These are phyloP conservation scores for Lichina pygmaea DNA, from an alignment of 495 filamentous ascomycete species.

Conservation along the genomic window DNA sequence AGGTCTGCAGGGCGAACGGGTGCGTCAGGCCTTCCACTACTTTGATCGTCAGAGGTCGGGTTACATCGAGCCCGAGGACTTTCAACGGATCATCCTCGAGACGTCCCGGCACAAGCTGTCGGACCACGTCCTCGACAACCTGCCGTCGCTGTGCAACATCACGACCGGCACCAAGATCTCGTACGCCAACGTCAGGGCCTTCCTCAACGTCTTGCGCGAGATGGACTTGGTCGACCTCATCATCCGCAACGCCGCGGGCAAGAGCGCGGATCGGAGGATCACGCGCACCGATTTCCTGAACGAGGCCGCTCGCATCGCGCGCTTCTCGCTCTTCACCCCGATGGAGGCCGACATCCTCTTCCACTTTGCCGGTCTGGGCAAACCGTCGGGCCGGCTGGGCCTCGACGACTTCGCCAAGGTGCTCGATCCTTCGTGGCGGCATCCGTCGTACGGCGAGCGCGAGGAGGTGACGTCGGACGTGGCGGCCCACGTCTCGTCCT, in stretches of 20 bases:
- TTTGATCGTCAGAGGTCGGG: constrained; percentile 89
- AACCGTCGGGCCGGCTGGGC: constrained; percentile 59
- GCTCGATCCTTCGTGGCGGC: constrained; percentile 73
- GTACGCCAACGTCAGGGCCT: constrained; percentile 88
- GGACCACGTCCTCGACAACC: constrained; percentile 81
- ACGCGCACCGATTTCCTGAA: constrained; percentile 84
- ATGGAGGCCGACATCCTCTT: constrained; percentile 99
- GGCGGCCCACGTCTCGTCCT: constrained; percentile 18
- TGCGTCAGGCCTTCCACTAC: constrained; percentile 76
- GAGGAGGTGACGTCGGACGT: constrained; percentile 16
- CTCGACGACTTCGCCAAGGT: constrained; percentile 79
- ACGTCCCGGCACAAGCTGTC: constrained; percentile 93
- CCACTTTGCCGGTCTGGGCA: constrained; percentile 85
- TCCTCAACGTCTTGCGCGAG: constrained; percentile 87
- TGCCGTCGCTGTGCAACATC: constrained; percentile 87
- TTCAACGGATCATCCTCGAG: constrained; percentile 83
- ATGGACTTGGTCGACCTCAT: constrained; percentile 95
- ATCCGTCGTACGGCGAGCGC: constrained; percentile 18
- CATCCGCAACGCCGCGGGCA: constrained; percentile 56
- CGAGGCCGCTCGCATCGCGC: constrained; percentile 66
- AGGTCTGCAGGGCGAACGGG: constrained; percentile 80
- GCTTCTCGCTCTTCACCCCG: constrained; percentile 84
- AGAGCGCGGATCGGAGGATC: constrained; percentile 75
- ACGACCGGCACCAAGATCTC: constrained; percentile 77
- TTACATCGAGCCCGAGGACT: constrained; percentile 90